Conservation (phyloP, 768 basidiomycete species). For the Xanthoconium stramineum region DNA sequence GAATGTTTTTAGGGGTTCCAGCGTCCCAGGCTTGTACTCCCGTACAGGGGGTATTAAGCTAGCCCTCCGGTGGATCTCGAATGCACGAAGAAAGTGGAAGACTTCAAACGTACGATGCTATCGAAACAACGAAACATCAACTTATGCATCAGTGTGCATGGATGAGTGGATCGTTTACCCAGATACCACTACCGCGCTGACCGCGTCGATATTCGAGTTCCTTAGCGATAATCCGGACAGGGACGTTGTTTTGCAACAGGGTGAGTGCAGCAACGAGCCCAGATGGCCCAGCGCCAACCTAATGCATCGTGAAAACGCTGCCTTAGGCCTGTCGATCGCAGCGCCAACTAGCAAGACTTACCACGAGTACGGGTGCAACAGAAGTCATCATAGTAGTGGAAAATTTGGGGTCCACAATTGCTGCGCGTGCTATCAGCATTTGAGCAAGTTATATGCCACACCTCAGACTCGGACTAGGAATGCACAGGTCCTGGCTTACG, state of each 20-base stretch:
- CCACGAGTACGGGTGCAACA: constrained; percentile 20
- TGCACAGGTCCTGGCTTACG: not conserved
- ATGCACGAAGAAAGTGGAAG: constrained; percentile 38
- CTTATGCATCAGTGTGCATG: not conserved
- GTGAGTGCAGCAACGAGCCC: constrained; percentile 33
- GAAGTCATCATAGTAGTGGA: constrained; percentile 10
- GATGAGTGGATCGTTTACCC: constrained; percentile 24
- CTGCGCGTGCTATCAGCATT: not conserved
- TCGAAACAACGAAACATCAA: not conserved
- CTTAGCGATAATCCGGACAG: constrained; percentile 53
- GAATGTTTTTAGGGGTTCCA: constrained; percentile 15
- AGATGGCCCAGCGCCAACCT: constrained; percentile 30
- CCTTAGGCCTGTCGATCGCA: not conserved
- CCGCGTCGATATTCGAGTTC: constrained; percentile 34
- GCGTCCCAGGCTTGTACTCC: constrained; percentile 31
- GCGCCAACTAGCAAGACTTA: not conserved
- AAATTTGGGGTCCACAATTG: not conserved
- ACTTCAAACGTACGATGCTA: constrained; percentile 41
- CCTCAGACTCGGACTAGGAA: too few relatives aligned
- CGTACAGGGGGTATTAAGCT: constrained; percentile 27
- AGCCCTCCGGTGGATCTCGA: constrained; percentile 36
- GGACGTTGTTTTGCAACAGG: constrained; percentile 41
- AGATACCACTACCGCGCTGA: constrained; percentile 39
- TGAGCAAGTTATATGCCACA: too few relatives aligned
- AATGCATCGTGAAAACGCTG: not conserved